Base-by-base conservation (phyloP, 1,284 basidiomycete species). In the Neonothopanus nambi region DNA sequence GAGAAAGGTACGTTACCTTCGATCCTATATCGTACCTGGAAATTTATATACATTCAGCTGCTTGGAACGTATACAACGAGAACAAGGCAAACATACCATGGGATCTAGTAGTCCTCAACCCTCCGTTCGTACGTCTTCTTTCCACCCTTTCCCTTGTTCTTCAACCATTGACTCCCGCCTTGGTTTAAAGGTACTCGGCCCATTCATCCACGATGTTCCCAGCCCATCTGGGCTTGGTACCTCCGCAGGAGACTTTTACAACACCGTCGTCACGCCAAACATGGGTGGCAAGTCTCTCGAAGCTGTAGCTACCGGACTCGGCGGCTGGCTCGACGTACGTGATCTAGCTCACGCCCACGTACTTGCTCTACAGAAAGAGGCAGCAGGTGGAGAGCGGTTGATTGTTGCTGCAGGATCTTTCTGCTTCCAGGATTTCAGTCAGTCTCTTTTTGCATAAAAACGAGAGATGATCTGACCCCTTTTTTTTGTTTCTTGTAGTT, bases 161-260 rank as follows among this genome's bases (percentile, higher is more conserved):
- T n/a, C n/a, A n/a, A n/a, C n/a, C n/a, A n/a, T n/a, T n/a, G n/a
- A n/a, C n/a, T n/a, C n/a, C n/a, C n/a, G n/a, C n/a, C n/a, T n/a
- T n/a, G n/a, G n/a, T n/a, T n/a, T n/a, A n/a, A 8, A 52, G 47
- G 39, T 77, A 2, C 73, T 71, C 37, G 71, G 71, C 20, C 72
- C 72, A 3, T 44, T 59, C 2, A 67, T 73, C 44, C 67, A 71
- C 46, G 61, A 63, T 1, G 59, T 65, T 7, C 30, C 59, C 6
- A 51, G 44, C 5, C 54, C 62, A 13, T 52, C 51, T 2, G 57
- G 56, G 2, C 65, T 72, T 23, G 68, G 68, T 52, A 63, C 61
- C 3, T 70, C 71, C 5, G 51, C 59, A 1, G 43, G 45, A 8
- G 55, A 64, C 18, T 62, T 67, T 57, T 67, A 65, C 58, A 52